Evolutionary conservation across 2,329 filamentous ascomycete species (phyloP), one percentile per base, ranked within the genome.

Genomic region (Pseudogymnoascus sp.): DNA sequence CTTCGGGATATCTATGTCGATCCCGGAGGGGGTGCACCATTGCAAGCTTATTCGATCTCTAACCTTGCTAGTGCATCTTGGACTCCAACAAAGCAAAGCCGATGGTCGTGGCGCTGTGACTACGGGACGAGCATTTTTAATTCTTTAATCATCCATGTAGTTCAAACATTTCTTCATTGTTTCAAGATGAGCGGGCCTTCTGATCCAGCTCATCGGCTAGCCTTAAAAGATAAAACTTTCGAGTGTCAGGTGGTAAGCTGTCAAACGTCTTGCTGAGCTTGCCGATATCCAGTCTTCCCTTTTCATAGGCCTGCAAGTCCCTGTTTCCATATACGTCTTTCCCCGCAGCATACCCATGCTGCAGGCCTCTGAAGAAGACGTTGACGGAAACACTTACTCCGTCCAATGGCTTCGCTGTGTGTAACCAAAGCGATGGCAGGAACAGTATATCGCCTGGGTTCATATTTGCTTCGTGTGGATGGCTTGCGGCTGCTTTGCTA

Each of bases 291-390:
- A 83, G 80, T 60, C 92, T 80, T 0, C 88, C 89, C 69, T 89
- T 91, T 72, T 96, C 90, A 71, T 95, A 96, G 1, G 87, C 88
- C 39, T 88, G 87, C 59, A 96, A 73, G 73, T 96, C 92, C 39
- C 90, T 81, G 71, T 96, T 96, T 1, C 90, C 92, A 71, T 96
- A 96, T 0, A 96, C 87, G 72, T 96, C 92, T 66, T 86, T 82
- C 0, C 92, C 91, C 0, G 81, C 73, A 0, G 90, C 85, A 72
- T 94, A 94, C 1, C 82, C 85, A 2, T 72, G 76, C 2, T 85
- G 77, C 8, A 94, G 77, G 64, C 86, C 87, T 45, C 86, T 84
- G 76, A 95, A 96, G 77, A 96, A 96, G 29, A 93, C 82, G 71
- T 96, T 96, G n/a, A 96, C 86, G 0, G 90, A 90, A 6, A 96